These are phyloP conservation scores for Kazachstania psychrophila DNA, from an alignment of 805 yeast genomes.

Conservation along the genomic window DNA sequence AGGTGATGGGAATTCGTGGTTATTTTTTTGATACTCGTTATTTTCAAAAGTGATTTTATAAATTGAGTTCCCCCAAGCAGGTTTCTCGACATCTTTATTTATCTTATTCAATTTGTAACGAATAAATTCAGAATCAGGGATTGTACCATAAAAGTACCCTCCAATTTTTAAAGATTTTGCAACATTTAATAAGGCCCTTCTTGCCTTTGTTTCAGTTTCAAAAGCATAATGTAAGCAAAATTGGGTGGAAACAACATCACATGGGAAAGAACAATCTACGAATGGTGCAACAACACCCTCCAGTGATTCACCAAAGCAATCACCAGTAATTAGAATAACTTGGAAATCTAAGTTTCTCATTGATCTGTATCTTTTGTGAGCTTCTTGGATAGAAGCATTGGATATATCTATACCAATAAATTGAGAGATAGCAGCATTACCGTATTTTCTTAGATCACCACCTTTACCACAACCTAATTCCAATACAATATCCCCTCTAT, in stretches of 20 bases:
- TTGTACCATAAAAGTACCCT: slow-evolving; percentile 87
- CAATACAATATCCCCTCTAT: slow-evolving; percentile 47
- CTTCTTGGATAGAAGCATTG: slow-evolving; percentile 79
- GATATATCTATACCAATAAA: slow-evolving; percentile 90
- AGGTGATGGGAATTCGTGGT: slow-evolving; percentile 63
- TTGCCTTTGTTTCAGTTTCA: slow-evolving; percentile 71
- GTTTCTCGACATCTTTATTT: slow-evolving; percentile 41
- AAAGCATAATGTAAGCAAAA: slow-evolving; percentile 94
- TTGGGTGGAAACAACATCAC: slow-evolving; percentile 83
- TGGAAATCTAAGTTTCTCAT: slow-evolving; percentile 56
- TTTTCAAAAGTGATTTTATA: slow-evolving; percentile 77
- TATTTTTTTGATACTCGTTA: slow-evolving; percentile 52
- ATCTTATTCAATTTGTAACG: slow-evolving; percentile 50
- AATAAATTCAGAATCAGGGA: slow-evolving; percentile 84
- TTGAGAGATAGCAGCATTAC: slow-evolving; percentile 58
- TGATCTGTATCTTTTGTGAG: slow-evolving; percentile 57
- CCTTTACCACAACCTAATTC: slow-evolving; percentile 98
- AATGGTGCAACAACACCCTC: slow-evolving; percentile 61
- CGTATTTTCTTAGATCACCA: slow-evolving; percentile 90
- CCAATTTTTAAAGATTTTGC: slow-evolving; percentile 68
- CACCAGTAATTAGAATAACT: slow-evolving; percentile 84
- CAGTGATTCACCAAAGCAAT: slow-evolving; percentile 67
- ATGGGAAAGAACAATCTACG: slow-evolving; percentile 62
- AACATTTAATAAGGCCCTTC: slow-evolving; percentile 64
- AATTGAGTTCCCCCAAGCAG: slow-evolving; percentile 74